Conservation (phyloP, 306 rosid species). For the cucumber (Cucumis sativus) region Cucumber_9930_V3 NC_026657.2:17405501-17406000, state of each 20-base stretch:
- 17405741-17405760: not conserved
- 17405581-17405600: not conserved
- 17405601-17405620: not conserved
- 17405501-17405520: not conserved
- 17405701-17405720: not conserved
- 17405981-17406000: slow-evolving; percentile 77
- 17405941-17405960: slow-evolving; percentile 89
- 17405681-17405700: not conserved
- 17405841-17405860: not conserved
- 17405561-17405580: not conserved
- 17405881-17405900: not conserved
- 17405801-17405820: not conserved
- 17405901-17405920: slow-evolving; percentile 61
- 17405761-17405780: not conserved
- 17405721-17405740: not conserved
- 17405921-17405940: slow-evolving; percentile 82
- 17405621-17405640: not conserved
- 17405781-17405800: not conserved
- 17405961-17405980: slow-evolving; percentile 86
- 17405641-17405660: not conserved
- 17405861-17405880: not conserved
- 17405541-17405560: not conserved
- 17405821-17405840: not conserved
- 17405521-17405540: not conserved
- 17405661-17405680: not conserved